Evolutionary conservation across 225 moss, liverwort and hornwort species (phyloP).

Genomic region (Straminergon stramineum): DNA sequence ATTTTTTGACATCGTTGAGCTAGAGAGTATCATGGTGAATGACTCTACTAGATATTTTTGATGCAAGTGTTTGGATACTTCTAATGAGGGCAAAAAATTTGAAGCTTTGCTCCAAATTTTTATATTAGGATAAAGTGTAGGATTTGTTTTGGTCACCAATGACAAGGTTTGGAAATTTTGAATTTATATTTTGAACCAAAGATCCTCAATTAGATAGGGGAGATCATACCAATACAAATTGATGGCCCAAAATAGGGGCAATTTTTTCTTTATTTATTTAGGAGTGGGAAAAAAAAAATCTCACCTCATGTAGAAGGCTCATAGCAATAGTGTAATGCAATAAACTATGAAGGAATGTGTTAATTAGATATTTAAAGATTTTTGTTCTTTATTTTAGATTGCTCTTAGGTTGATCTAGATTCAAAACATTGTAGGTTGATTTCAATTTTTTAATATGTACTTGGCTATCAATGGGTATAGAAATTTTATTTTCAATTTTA

Average conservation of each 20-base stretch:
- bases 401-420: background rate
- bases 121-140: fast-evolving
- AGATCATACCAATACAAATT: too few species aligned
- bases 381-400: background rate
- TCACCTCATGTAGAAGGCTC: too few species aligned
- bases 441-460: too few species aligned
- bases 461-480: background rate
- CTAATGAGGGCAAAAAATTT: background rate
- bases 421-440: background rate
- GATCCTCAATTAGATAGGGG: too few species aligned
- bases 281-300: too few species aligned
- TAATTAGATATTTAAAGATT: background rate
- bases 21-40: background rate
- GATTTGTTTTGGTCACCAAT: background rate
- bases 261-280: too few species aligned
- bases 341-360: background rate
- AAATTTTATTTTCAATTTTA: background rate
- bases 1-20: background rate
- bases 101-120: background rate
- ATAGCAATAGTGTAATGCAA: too few species aligned
- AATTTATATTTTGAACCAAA: background rate
- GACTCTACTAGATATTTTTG: background rate
- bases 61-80: background rate
- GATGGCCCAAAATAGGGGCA: too few species aligned
- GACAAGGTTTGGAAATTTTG: background rate